Evolutionary conservation across 495 filamentous ascomycete species (phyloP), one percentile per base, ranked within the genome.

Genomic region (Aspergillus diversus): DNA sequence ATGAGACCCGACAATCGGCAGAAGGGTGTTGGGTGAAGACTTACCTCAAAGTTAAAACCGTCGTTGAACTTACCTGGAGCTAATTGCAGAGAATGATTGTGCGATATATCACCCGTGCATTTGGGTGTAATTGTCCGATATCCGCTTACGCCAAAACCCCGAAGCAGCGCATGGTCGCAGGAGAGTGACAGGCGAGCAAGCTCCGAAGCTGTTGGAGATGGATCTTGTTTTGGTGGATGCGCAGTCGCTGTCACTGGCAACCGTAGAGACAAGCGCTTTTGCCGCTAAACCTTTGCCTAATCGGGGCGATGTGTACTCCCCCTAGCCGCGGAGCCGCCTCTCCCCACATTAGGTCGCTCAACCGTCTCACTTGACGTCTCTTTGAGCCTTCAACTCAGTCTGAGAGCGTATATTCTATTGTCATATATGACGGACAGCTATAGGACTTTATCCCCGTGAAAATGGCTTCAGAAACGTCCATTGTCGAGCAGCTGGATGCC

Each of bases 401-500:
- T 54, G 51, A 34, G 27, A 13, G 6, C 33, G 13, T n/a, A 8
- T 15, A 32, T 15, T 8, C 8, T 17, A 7, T 15, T 21, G n/a
- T 8, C 17, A 33, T 59, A 47, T 31, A 60, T 60, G 58, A 42
- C 33, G 33, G 35, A 53, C 33, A 8, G 3, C 4, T 34, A 47
- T 42, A 62, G 16, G 21, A 9, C 21, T 32, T 7, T 11, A 9
- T 32, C 31, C 57, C 16, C 59, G 35, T 15, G 37, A 61, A 43
- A 59, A 87, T 88, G 85, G 80, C 77, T 37, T 67, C 74, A 21
- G 80, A 74, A 67, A 75, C 81, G 66, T 78, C 81, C 57, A 42
- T 89, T 43, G 69, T 88, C 67, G 75, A 82, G 57, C 77, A 84
- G 74, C 73, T 93, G 55, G 92, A 97, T 74, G 79, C 86, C 59